Evolutionary conservation across 352 stramenopile genomes (phyloP).

Genomic region (Globisporangium ultimum): DNA sequence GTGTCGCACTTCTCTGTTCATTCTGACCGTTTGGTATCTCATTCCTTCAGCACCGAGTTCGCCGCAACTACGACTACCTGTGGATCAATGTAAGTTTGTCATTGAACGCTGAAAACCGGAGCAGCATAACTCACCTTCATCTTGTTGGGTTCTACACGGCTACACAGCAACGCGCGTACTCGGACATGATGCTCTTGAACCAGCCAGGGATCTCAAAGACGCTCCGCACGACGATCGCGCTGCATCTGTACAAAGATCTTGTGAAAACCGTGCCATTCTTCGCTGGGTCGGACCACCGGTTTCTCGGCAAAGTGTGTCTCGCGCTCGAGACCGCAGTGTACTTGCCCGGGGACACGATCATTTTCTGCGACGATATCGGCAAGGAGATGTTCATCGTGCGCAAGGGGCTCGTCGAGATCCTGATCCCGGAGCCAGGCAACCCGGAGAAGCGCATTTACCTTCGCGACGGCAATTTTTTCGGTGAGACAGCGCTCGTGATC

Average conservation of each 20-base stretch:
- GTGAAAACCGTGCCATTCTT: constrained; percentile 81
- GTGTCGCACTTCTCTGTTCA: neutral
- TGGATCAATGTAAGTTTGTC: constrained; percentile 69
- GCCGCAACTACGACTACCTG: constrained; percentile 81
- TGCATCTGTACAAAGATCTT: constrained; percentile 80
- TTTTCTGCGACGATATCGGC: constrained; percentile 79
- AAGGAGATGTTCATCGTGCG: constrained; percentile 87
- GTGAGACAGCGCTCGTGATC: constrained; percentile 74
- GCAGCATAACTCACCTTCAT: neutral
- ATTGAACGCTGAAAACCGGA: no score
- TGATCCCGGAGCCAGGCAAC: constrained; percentile 47
- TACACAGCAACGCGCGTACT: constrained; percentile 74
- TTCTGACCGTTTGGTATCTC: neutral
- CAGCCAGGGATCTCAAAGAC: constrained; percentile 77
- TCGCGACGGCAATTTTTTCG: constrained; percentile 74
- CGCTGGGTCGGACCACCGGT: constrained; percentile 62
- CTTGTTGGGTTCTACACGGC: constrained; percentile 1
- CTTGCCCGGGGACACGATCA: constrained; percentile 72
- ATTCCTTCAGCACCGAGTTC: constrained; percentile 51
- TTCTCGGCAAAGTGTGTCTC: constrained; percentile 78
- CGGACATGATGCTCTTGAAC: constrained; percentile 81
- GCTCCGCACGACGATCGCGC: constrained; percentile 68
- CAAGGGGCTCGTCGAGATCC: constrained; percentile 79
- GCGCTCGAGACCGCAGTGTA: constrained; percentile 76
- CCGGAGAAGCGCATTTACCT: constrained; percentile 67